phyloP scores from a whole-genome alignment of 805 yeast genomes.

The Saccharomyces cerevisiae region DNA sequence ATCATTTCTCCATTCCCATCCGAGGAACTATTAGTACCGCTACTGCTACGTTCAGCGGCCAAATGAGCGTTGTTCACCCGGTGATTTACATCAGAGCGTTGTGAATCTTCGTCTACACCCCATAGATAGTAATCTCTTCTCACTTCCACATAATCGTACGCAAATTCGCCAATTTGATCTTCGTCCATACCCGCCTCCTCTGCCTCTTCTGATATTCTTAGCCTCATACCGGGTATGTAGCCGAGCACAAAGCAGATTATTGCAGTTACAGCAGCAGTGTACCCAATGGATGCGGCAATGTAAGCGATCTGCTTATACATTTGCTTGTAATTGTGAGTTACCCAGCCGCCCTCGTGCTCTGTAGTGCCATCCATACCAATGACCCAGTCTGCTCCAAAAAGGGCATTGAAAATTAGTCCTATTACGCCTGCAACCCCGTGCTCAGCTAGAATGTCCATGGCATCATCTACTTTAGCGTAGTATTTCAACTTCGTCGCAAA shows the following conservation, averaged over 20 bases:
- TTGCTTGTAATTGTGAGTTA: slow-evolving; percentile 80
- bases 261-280: slow-evolving; percentile 64
- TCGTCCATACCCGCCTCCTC: slow-evolving; percentile 87
- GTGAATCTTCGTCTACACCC: slow-evolving; percentile 18
- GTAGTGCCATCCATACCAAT: slow-evolving; percentile 84
- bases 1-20: background rate
- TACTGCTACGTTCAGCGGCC: background rate
- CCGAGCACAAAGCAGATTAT: slow-evolving; percentile 62
- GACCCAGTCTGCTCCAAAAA: slow-evolving; percentile 79
- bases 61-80: background rate
- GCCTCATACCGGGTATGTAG: slow-evolving; percentile 66
- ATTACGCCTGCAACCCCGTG: slow-evolving; percentile 93
- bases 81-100: slow-evolving; percentile 3
- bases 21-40: background rate
- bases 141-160: slow-evolving; percentile 93
- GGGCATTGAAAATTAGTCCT: slow-evolving; percentile 74
- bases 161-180: slow-evolving; percentile 93
- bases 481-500: slow-evolving; percentile 79
- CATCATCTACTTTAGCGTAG: slow-evolving; percentile 71
- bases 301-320: slow-evolving; percentile 80
- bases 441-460: slow-evolving; percentile 88
- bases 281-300: slow-evolving; percentile 62
- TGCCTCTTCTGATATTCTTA: slow-evolving; percentile 72
- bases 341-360: slow-evolving; percentile 83
- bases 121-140: slow-evolving; percentile 67